Base-by-base conservation (phyloP, 106 monocot species). In the Phalaenopsis equestris region DNA sequence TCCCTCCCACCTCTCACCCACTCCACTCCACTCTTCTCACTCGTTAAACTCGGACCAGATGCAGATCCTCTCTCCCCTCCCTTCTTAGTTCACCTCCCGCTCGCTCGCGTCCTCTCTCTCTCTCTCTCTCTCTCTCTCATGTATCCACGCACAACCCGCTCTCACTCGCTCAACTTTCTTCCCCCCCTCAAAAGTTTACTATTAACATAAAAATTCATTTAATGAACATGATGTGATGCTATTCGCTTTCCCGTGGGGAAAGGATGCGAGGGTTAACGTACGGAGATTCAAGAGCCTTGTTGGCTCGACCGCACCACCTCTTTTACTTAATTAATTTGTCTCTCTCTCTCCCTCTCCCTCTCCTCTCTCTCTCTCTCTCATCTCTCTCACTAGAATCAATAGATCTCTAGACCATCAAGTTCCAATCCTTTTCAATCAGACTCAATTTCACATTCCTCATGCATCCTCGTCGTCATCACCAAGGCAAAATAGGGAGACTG, bases 211-310 rank as follows among this genome's bases (percentile, higher is more conserved):
- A 24, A 65, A 23, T 38, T 39, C 38, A 39, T 39, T 70, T 70
- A 70, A 70, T 70, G 9, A 38, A 70, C 70, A 39, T 70, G 61
- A 18, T 61, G 21, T 21, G 61, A 61, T 61, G 61, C 61, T 61
- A 61, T 61, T 21, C 8, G 61, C 61, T 61, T 61, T 61, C 61
- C 61, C n/a, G 61, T 61, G 61, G 61, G 61, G 19, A 61, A 61
- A n/a, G 70, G 30, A 23, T n/a, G 3, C 9, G n/a, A 39, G 70
- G 30, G 38, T 11, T 30, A 38, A 39, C 38, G 38, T 30, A 70
- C 37, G 70, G 70, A 70, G 74, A 74, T 10, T 74, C 74, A 74
- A 42, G 74, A 74, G 74, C 43, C 74, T 42, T 2, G 1, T 11
- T 45, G 43, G 41, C 8, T 70, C 70, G 30, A 12, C 12, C 39